Evolutionary conservation across 2,329 filamentous ascomycete species (phyloP), one percentile per base, ranked within the genome.

Genomic region (Fusarium lateritium): DNA sequence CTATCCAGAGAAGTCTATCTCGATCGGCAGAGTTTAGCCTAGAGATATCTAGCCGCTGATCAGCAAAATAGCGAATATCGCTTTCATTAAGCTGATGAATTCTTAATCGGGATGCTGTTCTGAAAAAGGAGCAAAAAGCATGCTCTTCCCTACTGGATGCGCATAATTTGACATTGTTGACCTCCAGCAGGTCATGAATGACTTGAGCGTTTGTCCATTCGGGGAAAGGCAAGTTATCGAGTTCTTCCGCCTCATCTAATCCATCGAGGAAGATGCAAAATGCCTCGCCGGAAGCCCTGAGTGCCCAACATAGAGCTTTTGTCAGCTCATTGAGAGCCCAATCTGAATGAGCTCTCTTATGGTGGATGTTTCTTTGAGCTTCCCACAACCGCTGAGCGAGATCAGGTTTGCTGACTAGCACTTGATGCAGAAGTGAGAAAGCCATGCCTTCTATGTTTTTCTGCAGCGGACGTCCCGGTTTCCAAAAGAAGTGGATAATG

Each of bases 21-120:
- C 44, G 24, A 3, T 10, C 6, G 6, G 1, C 1, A 11, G 11
- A 7, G 2, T 21, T 6, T 2, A 56, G 7, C 1, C 19, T 26
- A 11, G 2, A 7, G 0, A 9, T 4, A 21, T 42, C 45, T 0
- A 56, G 45, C 6, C 26, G 21, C 8, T n/a, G 3, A 1, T 10
- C 3, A 2, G 33, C 36, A 10, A 26, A 51, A 26, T 6, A 13
- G 4, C 7, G 24, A 1, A 56, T 56, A 5, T 56, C 54, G 1
- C 3, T 1, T 4, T 28, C 1, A 6, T 39, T 56, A 1, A 56
- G 24, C 2, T 33, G 3, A 2, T 56, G 45, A 2, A 56, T 34
- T 3, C 45, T 42, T 2, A 56, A 4, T 4, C 45, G 26, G 2
- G 7, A 7, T 1, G 8, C 5, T 0, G 1, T 4, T 8, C 34